Base-by-base conservation (phyloP, 2,329 filamentous ascomycete species). In the Stagonosporopsis rhizophila region DNA sequence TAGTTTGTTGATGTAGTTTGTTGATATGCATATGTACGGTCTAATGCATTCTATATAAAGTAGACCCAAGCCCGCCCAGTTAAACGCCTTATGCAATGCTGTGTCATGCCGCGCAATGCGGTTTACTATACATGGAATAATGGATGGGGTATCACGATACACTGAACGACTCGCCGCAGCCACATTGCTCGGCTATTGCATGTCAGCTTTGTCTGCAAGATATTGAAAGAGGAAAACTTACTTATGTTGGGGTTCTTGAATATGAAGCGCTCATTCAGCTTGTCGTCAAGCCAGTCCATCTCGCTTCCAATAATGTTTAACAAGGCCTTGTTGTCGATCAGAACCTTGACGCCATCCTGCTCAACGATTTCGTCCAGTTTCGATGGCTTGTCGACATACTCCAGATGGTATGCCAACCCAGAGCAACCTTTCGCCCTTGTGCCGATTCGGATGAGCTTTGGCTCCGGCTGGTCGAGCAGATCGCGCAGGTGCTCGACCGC, bases 211-310 rank as follows among this genome's bases (percentile, higher is more conserved):
- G 37, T 28, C 23, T n/a, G 12, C 14, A 28, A 6, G 11, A 7
- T 17, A 14, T 9, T 17, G 4, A 5, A 8, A 35, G 8, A 9
- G n/a, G 9, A 2, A 17, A 23, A 88, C 93, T 86, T 81, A 96
- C 93, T 99, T 74, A 98, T 98, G 72, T 99, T 99, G 2, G 95
- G 95, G 75, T 99, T 99, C 74, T 87, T 89, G 79, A 99, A 99
- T 46, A 96, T 88, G 77, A 99, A 99, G 63, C 91, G 84, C 77
- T 93, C 86, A 75, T 89, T 96, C 62, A 99, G 80, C 80, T 96
- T 96, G 69, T 98, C 95, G 78, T 98, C 93, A 11, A 94, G 84
- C 93, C 94, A 99, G 73, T 99, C 95, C 95, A 99, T 99, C 79
- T 98, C 94, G 72, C 90, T 96, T 5, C 95, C 95, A 68, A 99